Base-by-base conservation (phyloP, 192 early-diverging fungal genomes). In the Coemansia javaensis region DNA sequence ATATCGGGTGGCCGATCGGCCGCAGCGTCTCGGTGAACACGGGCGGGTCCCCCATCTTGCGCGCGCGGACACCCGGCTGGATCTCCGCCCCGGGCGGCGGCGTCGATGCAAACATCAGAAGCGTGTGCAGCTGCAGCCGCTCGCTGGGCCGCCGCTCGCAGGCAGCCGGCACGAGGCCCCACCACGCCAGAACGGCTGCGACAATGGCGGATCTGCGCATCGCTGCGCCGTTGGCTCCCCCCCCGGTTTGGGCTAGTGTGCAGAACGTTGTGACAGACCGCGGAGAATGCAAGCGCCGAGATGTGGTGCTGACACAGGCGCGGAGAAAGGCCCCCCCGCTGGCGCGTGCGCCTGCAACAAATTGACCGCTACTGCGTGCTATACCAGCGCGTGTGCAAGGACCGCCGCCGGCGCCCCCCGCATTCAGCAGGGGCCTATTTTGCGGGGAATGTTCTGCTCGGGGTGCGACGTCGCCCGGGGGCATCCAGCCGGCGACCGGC, bases 1-100 rank as follows among this genome's bases (percentile, higher is more conserved):
- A 44, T 36, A 59, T 44, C 30, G 49, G 40, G 12, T 38, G 44
- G 27, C 32, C 18, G 7, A 66, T 25, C 5, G 63, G 63, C 1
- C 63, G 31, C 21, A 44, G 47, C 3, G 63, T 47, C 16, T 22
- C 45, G 11, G 44, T 53, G 20, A 66, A 58, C 15, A 58, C 55
- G 1, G 63, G 63, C 32, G 63, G 63, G 22, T 56, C 63, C 11
- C 63, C 63, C 63, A 66, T 66, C 27, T 53, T 57, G 17, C 63
- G 54, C 10, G 63, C 63, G 5, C 25, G 24, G 7, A 66, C 53
- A 5, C 63, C 45, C 1, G 50, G 44, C 13, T 28, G 10, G n/a
- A 38, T 28, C 10, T 51, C 27, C 11, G 21, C 28, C 3, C 4
- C 17, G 16, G 5, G 10, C 3, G 12, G 16, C 12, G 32, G 8